Evolutionary conservation across 2,329 filamentous ascomycete species (phyloP), one percentile per base, ranked within the genome.

Genomic region (Cytospora schulzeri): DNA sequence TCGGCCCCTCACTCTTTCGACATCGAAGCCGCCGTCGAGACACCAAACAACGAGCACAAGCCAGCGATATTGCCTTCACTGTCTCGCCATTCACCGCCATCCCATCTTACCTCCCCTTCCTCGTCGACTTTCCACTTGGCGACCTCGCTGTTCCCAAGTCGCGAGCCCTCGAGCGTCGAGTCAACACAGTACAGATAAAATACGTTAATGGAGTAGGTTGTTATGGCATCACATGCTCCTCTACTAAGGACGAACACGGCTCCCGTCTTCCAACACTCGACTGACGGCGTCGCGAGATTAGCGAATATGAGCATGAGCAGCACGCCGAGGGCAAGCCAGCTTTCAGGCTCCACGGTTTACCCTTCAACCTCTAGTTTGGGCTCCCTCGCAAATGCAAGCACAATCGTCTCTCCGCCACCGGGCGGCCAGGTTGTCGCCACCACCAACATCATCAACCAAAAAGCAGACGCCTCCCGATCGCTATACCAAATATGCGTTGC

Each of bases 371-470:
- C 82, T 54, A 87, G 84, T 17, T 74, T 86, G 53, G 78, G 75
- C 67, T 82, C 83, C 2, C 75, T 86, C 56, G 73, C 77, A 53
- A 83, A 76, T 70, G 73, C 77, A 15, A 71, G 78, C 31, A 83
- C 82, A 35, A 70, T 78, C 31, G 73, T 77, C 38, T 70, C 70
- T n/a, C 67, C 77, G 60, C 68, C 72, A 12, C 79, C 82, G 55
- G 85, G 82, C 66, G 87, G 87, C 54, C 86, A 86, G 66, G 85
- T 93, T 67, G 80, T 92, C 72, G 91, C 93, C 66, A 92, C 91
- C 66, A 86, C 91, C 76, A 97, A 97, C 77, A 96, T 99, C 76
- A 97, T 99, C 83, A 99, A 99, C 79, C 91, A 94, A 77, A 91
- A 92, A 75, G 95, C 93, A 75, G 93, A 97, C 76, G 93, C 95